Percentiles rank a stretch among this genome's conserved stretches.
Evolutionary conservation across 441 rosid species (phyloP).

Genomic region (Corymbia citriodora): DNA sequence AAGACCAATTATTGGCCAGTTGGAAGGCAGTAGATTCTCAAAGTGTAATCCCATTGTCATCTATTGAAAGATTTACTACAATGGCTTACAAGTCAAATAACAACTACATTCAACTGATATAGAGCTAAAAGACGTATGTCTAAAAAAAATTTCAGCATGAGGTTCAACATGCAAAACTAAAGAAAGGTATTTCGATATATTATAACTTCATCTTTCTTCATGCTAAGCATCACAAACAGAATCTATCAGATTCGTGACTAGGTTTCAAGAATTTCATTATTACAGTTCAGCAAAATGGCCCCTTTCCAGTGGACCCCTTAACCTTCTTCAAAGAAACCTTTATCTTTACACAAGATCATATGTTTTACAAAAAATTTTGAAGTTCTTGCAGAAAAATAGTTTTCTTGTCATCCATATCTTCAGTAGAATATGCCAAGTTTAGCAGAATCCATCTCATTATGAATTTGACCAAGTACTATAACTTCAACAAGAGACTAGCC

Average conservation of each 20-base stretch:
- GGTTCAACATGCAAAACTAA: not conserved
- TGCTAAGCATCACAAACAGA: not conserved
- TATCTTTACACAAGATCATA: not conserved
- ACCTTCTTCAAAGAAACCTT: not conserved
- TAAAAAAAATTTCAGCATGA: not conserved
- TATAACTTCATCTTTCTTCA: not conserved
- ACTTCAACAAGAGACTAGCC: not conserved
- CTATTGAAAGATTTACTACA: not conserved
- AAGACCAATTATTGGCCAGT: not conserved
- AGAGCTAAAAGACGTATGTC: not conserved
- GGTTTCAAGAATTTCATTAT: not conserved
- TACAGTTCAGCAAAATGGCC: not conserved
- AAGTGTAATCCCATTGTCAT: not conserved
- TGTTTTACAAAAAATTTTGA: not conserved
- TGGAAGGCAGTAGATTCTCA: not conserved
- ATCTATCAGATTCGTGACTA: not conserved
- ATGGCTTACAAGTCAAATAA: not conserved
- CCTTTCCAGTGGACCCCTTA: not conserved
- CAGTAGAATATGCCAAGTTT: not conserved
- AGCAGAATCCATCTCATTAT: not conserved
- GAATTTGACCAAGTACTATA: not conserved
- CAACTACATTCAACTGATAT: not conserved
- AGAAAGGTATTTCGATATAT: not conserved
- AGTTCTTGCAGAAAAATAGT: not conserved
- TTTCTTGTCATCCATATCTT: not conserved